Base-by-base conservation (phyloP, 352 stramenopile species). In the Phytophthora tubulina region DNA sequence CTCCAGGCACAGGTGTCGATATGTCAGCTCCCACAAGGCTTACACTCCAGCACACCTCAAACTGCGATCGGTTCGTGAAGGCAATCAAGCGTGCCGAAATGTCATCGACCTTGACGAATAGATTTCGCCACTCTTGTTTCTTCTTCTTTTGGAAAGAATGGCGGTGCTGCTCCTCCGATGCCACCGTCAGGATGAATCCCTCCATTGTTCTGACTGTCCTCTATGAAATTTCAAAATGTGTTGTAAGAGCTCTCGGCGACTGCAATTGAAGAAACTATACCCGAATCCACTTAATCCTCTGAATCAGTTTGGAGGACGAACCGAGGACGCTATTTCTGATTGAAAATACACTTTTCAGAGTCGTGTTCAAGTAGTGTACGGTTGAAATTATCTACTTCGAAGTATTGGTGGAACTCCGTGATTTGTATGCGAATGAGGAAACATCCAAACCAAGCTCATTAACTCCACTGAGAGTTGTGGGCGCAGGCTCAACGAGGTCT, bases 61-160 rank as follows among this genome's bases (percentile, higher is more conserved):
- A 68, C 45, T 90, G 84, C 7, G 79, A 81, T 33, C 73, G 69
- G 41, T 91, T 80, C 4, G 71, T 77, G 61, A 91, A 91, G 13
- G 74, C 81, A 39, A 92, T 71, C 17, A 93, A 62, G 42, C 86
- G 79, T 21, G 79, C 86, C 6, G 86, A 88, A 39, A 92, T 89
- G 46, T 92, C 84, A 60, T 91, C 84, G 6, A 86, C 70, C 63
- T 87, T 90, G 62, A 92, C 45, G 36, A 82, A 90, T 31, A 86
- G 58, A 4, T 77, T 79, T 27, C 78, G 70, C 85, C 85, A 93
- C 13, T 68, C 45, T 39, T 84, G 82, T 48, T 79, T 85, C 4
- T 58, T 73, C 27, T 71, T 74, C 59, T 58, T 66, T 33, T 66
- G 39, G 8, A 71, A 13, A n/a, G 44, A 50, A 15, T 33, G 59